Evolutionary conservation across 2,329 filamentous ascomycete species (phyloP).

Genomic region (Seiridium unicorne): DNA sequence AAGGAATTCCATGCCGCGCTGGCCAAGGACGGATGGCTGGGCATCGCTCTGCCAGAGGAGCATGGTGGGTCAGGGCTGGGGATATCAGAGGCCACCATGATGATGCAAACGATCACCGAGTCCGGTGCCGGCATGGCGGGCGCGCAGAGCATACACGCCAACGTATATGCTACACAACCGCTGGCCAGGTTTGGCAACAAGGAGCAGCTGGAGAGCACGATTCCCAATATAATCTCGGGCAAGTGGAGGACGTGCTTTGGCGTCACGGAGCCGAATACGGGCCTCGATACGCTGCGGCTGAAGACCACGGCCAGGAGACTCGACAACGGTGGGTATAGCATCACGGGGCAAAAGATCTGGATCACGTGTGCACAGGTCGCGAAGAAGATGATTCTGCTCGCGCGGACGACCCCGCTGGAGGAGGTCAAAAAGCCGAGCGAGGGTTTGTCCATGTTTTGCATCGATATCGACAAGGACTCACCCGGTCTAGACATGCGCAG

Average conservation of each 20-base stretch:
- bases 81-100: conserved; percentile 81
- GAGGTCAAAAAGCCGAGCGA: conserved; percentile 69
- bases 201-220: conserved; percentile 60
- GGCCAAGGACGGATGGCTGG: conserved; percentile 75
- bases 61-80: conserved; percentile 74
- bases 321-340: conserved; percentile 57
- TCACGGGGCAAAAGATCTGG: conserved; percentile 85
- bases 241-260: conserved; percentile 75
- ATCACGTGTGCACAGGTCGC: conserved; percentile 84
- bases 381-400: conserved; percentile 78
- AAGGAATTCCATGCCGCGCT: conserved; percentile 73
- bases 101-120: conserved; percentile 81
- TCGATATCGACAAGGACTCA: conserved; percentile 64
- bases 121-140: conserved; percentile 78
- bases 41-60: conserved; percentile 73
- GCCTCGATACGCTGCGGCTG: conserved; percentile 73
- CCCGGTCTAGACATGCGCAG: conserved; percentile 64
- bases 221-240: conserved; percentile 71
- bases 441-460: conserved; percentile 77
- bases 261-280: conserved; percentile 80
- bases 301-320: conserved; percentile 59
- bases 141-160: conserved; percentile 61
- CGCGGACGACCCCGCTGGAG: conserved; percentile 69
- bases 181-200: conserved; percentile 70
- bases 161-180: conserved; percentile 74